Conservation (phyloP, 306 rosid species). For the Cicer arietinum region DNA sequence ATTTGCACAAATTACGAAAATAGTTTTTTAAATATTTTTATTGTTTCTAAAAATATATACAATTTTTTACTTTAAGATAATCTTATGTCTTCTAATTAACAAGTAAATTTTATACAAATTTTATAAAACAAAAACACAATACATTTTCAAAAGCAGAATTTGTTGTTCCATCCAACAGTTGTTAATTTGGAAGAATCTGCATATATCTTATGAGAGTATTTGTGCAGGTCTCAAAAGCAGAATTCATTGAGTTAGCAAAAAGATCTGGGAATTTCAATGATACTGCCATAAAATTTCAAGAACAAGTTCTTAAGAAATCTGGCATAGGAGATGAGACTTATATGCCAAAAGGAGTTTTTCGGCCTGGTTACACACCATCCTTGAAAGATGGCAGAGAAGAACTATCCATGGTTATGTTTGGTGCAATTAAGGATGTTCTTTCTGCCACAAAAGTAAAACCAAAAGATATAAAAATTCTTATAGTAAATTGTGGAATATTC, state of each 20-base stretch:
- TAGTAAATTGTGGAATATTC: conserved; percentile 68
- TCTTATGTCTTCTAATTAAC: too few species aligned
- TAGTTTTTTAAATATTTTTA: too few species aligned
- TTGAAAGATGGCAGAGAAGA: conserved; percentile 64
- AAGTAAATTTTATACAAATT: too few species aligned
- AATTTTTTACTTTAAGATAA: too few species aligned
- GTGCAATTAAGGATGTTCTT: conserved; percentile 60
- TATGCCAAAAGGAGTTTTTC: conserved; percentile 57
- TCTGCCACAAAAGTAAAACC: conserved; percentile 53
- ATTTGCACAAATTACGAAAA: too few species aligned
- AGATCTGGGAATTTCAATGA: conserved; percentile 65
- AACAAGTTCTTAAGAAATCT: conserved; percentile 56
- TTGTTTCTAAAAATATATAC: too few species aligned
- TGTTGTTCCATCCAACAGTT: too few species aligned
- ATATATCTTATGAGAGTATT: conserved; percentile 7
- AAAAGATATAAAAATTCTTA: conserved; percentile 52
- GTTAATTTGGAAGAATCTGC: neutral
- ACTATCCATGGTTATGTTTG: conserved; percentile 61
- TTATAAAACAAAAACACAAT: too few species aligned
- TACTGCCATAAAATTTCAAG: conserved; percentile 57
- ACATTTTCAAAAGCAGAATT: too few species aligned
- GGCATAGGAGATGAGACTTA: conserved; percentile 69
- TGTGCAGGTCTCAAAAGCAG: conserved; percentile 61
- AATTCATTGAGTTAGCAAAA: conserved; percentile 65
- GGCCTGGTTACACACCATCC: conserved; percentile 41